Base-by-base conservation (phyloP, 2,329 filamentous ascomycete genomes). In the Penicillium sp. region DNA sequence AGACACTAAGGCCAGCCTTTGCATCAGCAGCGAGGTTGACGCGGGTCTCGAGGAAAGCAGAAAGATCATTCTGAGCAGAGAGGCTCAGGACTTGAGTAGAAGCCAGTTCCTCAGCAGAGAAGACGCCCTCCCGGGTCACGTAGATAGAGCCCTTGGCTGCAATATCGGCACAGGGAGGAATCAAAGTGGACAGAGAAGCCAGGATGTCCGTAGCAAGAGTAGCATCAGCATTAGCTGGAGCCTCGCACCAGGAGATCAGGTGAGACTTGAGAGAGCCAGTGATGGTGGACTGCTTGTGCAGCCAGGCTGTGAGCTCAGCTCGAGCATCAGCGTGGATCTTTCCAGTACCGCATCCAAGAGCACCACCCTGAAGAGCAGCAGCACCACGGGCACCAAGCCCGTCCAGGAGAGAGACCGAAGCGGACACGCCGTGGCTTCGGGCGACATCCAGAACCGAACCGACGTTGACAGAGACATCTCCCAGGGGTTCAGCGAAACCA, bases 71-170 rank as follows among this genome's bases (percentile, higher is more conserved):
- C 55, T 72, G 70, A 26, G 65, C 61, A 24, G 63, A 63, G 28
- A 59, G 56, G 51, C 62, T 69, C 28, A 74, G 65, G 47, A 72
- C 64, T 18, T 71, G 66, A 39, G 63, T 61, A n/a, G 61, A 58
- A 19, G 58, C 63, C 10, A 70, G 59, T n/a, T 67, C 62, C 45
- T 64, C 47, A 16, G 66, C 49, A 19, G 57, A 50, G 49, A 71
- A 67, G 54, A 75, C 71, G 67, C 72, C 72, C n/a, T 73, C 70
- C 18, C 73, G 28, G 37, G 66, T 71, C 37, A 74, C 71, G 48
- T 63, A 67, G 47, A 74, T 63, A 14, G 67, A 65, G 33, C 66
- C 70, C 63, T 73, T 64, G 47, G 72, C 71, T 45, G 72, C 71
- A 42, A 72, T 64, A 18, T 67, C 62, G 33, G 70, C 67, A 43